Evolutionary conservation across 1,139 yeast genomes (phyloP), one percentile per base, ranked within the genome.

Genomic region (Petasospora rhodanensis): DNA sequence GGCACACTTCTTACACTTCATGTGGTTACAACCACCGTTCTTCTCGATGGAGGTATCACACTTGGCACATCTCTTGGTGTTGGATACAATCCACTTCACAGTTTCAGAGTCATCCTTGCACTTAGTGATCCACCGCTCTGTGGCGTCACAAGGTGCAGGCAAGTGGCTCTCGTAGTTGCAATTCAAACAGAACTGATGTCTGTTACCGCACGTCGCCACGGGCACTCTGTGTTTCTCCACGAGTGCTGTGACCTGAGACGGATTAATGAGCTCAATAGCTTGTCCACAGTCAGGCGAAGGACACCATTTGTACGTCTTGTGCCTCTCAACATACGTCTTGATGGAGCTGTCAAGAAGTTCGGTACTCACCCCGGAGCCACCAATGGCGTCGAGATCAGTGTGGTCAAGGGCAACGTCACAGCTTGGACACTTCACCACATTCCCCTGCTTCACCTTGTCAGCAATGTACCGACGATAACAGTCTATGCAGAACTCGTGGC

Each of bases 11-110:
- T 73, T 66, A 56, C 99, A 91, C 0, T 78, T 72, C 96, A 91
- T 89, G 60, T 91, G 98, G 59, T 91, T 89, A 59, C 97, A 91
- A 0, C 97, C 97, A 19, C 96, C 97, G 54, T 81, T 82, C 54
- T 89, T 83, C 51, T 84, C 87, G 41, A 79, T 79, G 34, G 66
- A 58, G 5, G 67, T 59, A 12, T 55, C 52, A 46, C 73, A 68
- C 42, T 58, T 61, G 2, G 93, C 89, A 54, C 98, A 91, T 31
- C 75, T 73, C 49, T 86, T 82, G 3, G 98, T 87, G 55, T 91
- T 79, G 4, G 85, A 79, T n/a, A 77, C 70, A 22, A 91, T 79
- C 97, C 97, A 91, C 49, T 81, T 76, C 2, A 81, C 73, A 6
- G 96, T 87, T 51, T 86, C 96, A 0, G 93, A 77, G 54, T 91